Conservation (phyloP, 352 stramenopile genomes). For the Globisporangium spinosum region DNA sequence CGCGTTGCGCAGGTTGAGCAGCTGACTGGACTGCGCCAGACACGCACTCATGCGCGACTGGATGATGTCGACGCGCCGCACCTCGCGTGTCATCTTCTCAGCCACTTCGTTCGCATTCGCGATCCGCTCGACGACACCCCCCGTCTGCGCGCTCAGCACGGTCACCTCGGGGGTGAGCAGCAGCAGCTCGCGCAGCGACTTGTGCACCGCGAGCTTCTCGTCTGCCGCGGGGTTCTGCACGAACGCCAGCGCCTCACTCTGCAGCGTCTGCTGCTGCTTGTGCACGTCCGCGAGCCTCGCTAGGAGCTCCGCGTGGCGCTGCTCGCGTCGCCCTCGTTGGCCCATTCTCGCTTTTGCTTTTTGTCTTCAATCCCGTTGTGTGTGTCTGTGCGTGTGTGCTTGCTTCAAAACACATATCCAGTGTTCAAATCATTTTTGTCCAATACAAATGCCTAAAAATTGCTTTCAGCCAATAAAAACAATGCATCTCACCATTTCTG, state of each 20-base stretch:
- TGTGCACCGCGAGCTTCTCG: constrained; percentile 55
- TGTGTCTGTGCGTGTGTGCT: background rate
- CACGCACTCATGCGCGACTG: constrained; percentile 67
- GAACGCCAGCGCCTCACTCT: constrained; percentile 36
- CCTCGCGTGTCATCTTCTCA: constrained; percentile 86
- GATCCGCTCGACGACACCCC: constrained; percentile 78
- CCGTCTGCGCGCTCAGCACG: constrained; percentile 69
- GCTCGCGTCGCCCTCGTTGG: constrained; percentile 22
- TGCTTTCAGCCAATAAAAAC: background rate
- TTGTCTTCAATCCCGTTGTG: background rate
- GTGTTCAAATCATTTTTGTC: background rate
- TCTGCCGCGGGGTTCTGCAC: constrained; percentile 28
- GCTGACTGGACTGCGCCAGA: constrained; percentile 62
- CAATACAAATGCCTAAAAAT: background rate
- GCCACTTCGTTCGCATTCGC: constrained; percentile 87
- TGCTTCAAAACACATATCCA: background rate
- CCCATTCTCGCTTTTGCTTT: constrained; percentile 9
- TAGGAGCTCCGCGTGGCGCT: constrained; percentile 61
- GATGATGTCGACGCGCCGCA: constrained; percentile 75
- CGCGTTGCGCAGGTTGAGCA: constrained; percentile 77
- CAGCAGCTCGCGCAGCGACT: constrained; percentile 47
- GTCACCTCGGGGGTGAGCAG: constrained; percentile 63
- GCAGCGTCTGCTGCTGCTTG: constrained; percentile 37
- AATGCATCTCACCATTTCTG: background rate
- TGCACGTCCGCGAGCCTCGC: constrained; percentile 49